These are phyloP conservation scores for Craterostigma plantagineum DNA, from an alignment of 257 asterid species.

Conservation along the genomic window DNA sequence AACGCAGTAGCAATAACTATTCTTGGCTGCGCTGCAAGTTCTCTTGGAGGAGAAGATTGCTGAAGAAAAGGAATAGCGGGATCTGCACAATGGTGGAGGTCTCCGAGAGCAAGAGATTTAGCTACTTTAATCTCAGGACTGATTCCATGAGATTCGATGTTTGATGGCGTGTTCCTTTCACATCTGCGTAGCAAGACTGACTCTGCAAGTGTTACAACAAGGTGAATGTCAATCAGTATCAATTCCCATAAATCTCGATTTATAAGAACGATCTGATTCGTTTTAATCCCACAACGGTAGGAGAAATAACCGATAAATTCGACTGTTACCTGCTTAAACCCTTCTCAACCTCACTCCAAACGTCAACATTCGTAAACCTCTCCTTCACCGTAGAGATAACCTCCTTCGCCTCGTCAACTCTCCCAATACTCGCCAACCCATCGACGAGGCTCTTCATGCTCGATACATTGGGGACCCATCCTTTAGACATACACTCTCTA, in stretches of 20 bases:
- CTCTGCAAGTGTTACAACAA: too few species aligned
- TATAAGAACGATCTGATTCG: too few species aligned
- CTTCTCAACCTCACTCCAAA: conserved; percentile 60
- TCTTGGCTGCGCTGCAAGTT: conserved; percentile 42
- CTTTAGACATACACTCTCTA: conserved; percentile 30
- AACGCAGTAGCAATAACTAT: conserved; percentile 11
- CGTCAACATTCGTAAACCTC: conserved; percentile 34
- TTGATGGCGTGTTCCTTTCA: not conserved
- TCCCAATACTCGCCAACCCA: conserved; percentile 43
- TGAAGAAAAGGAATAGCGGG: conserved; percentile 33
- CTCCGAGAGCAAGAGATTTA: conserved; percentile 15
- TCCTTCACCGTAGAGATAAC: conserved; percentile 36
- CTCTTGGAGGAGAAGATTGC: conserved; percentile 32
- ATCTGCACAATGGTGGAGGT: conserved; percentile 22
- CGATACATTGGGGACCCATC: conserved; percentile 56
- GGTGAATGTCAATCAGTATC: too few species aligned
- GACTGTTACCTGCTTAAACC: conserved; percentile 10
- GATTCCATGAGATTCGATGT: conserved; percentile 41
- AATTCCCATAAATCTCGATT: too few species aligned
- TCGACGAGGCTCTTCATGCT: conserved; percentile 62
- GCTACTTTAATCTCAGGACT: conserved; percentile 49
- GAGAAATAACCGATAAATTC: not conserved
- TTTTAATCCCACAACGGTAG: not conserved
- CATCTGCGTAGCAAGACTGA: too few species aligned
- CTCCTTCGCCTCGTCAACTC: conserved; percentile 43